Evolutionary conservation across 148 eudicot species (phyloP), one percentile per base, ranked within the genome.

Genomic region (Drosera capensis): DNA sequence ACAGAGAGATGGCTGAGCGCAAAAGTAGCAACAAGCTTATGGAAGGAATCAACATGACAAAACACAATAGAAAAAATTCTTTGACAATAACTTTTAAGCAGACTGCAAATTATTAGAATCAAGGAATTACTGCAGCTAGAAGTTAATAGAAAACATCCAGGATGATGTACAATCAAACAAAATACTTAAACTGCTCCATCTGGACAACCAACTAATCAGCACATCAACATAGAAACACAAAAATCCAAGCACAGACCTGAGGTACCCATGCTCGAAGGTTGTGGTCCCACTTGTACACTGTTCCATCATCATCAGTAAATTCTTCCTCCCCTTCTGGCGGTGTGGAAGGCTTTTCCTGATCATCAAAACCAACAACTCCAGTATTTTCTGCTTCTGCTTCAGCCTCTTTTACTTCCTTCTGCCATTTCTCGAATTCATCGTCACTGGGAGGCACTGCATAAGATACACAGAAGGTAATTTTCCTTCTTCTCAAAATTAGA

Each of bases 291-390:
- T 72, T 90, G 69, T 90, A 90, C 14, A 43, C 58, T 9, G 99
- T 90, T 43, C 99, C 99, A 60, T 90, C 99, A 58, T 90, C 99
- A 70, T 90, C 99, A 23, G 74, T 71, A 37, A 85, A 90, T 63
- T 90, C 95, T 52, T 75, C 79, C 57, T 90, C 99, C 3, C 94
- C 99, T 15, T 85, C 99, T 14, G 88, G 95, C 29, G 99, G 99
- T 14, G 94, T 73, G 22, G 72, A 62, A 54, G 99, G 99, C 64
- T 88, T 76, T 43, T 73, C 95, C 6, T 46, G 59, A 64, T 72
- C 79, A 35, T 55, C 69, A 14, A n/a, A 31, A 26, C 26, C 58
- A 12, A 22, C 72, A 31, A 58, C 66, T 62, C 58, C 68, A 24
- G 72, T 84, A n/a, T n/a, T n/a, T 56, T 68, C 72, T 28, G 62